A percentile compares a stretch with the other conserved stretches of the same genome.
Evolutionary conservation across 2,329 filamentous ascomycete genomes (phyloP).

Genomic region (Cytospora leucostoma): DNA sequence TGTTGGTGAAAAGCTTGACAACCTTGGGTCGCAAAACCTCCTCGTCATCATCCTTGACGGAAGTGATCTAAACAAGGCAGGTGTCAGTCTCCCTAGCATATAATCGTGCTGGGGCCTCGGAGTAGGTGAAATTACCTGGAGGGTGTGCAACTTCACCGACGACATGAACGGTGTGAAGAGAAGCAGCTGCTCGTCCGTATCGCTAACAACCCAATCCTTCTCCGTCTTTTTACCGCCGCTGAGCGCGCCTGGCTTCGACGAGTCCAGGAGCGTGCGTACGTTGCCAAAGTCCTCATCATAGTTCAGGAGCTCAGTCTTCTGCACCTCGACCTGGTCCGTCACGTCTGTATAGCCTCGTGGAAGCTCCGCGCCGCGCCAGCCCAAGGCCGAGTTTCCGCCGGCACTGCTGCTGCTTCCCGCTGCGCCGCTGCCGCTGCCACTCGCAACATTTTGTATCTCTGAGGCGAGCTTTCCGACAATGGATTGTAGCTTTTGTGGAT

Average conservation of each 20-base stretch:
- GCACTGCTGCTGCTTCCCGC: slow-evolving; percentile 42
- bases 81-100: neutral
- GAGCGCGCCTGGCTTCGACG: slow-evolving; percentile 64
- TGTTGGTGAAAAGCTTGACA: slow-evolving; percentile 85
- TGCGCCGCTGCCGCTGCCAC: slow-evolving; percentile 46
- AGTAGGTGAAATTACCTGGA: slow-evolving; percentile 53
- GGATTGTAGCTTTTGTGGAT: slow-evolving; percentile 68
- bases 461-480: slow-evolving; percentile 70
- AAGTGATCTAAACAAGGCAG: slow-evolving; percentile 70
- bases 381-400: slow-evolving; percentile 46
- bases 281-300: slow-evolving; percentile 74
- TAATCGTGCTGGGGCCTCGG: neutral
- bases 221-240: slow-evolving; percentile 55
- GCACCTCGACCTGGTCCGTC: slow-evolving; percentile 76
- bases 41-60: slow-evolving; percentile 66
- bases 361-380: slow-evolving; percentile 73
- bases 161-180: slow-evolving; percentile 88
- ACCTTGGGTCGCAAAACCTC: slow-evolving; percentile 78
- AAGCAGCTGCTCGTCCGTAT: slow-evolving; percentile 95
- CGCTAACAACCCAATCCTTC: slow-evolving; percentile 91
- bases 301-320: slow-evolving; percentile 85
- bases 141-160: slow-evolving; percentile 84
- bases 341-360: slow-evolving; percentile 84
- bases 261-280: slow-evolving; percentile 74
- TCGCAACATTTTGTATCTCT: slow-evolving; percentile 62